Base-by-base conservation (phyloP, 2,329 filamentous ascomycete species). In the Ophiostoma sp. region DNA sequence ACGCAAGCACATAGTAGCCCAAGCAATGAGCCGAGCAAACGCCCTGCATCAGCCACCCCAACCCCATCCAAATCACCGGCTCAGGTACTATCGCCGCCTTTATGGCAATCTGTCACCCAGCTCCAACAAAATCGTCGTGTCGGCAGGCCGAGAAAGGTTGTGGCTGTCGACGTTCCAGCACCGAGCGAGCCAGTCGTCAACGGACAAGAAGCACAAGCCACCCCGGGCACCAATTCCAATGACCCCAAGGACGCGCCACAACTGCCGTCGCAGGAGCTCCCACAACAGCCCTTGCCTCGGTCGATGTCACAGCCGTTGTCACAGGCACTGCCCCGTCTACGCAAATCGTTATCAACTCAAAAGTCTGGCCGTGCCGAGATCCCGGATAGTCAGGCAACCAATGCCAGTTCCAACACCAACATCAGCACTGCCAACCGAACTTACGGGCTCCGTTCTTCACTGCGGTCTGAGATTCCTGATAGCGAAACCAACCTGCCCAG, bases 401-500 rank as follows among this genome's bases (percentile, higher is more conserved):
- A 18, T 62, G 14, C 58, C 5, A 62, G 58, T 38, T 41, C 58
- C 40, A 63, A 18, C 40, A 44, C 58, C 12, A 62, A 9, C 38
- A 4, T 5, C 38, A 41, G 40, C 27, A 38, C 44, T 3, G 41
- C 8, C 64, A 18, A 4, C 36, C 64, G 64, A 6, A 40, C 6
- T 3, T 49, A 12, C 6, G n/a, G 12, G 7, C 44, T 40, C 3
- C 64, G 12, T 3, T n/a, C 64, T 9, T 55, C 65, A 14, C 41
- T 38, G 36, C 55, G 27, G 66, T 44, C 38, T 14, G 64, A 68
- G 41, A 60, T 68, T 4, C 66, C 68, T 18, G 62, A 66, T 36
- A 65, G 68, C 62, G 65, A 66, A 5, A 44, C n/a, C 45, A 47
- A 36, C n/a, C 60, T 65, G 65, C 70, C 80, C 68, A 69, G 68